These are phyloP conservation scores for Nicotiana otophora DNA, from an alignment of 257 asterid genomes.

Conservation along the genomic window DNA sequence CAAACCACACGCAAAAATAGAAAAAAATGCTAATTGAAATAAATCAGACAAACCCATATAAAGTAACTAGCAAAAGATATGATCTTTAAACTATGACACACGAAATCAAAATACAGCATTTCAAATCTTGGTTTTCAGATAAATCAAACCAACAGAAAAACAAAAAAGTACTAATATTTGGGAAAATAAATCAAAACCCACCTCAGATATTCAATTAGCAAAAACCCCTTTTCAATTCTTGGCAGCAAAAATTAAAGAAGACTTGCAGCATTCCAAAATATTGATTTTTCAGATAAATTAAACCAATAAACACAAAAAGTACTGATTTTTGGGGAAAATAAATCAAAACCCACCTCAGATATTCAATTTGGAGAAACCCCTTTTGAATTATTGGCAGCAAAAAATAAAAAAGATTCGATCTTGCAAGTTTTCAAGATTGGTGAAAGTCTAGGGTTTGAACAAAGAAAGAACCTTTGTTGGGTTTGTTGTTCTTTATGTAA, in stretches of 20 bases:
- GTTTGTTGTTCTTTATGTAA: not conserved
- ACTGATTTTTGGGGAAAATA: not conserved
- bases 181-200: not conserved
- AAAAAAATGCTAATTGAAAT: not conserved
- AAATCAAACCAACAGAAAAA: not conserved
- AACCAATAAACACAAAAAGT: not conserved
- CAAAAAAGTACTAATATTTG: not conserved
- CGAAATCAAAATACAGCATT: not conserved
- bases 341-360: slow-evolving; percentile 6
- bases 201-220: slow-evolving; percentile 6
- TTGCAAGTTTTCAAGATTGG: not conserved
- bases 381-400: not conserved
- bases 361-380: slow-evolving; percentile 8
- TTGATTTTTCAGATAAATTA: not conserved
- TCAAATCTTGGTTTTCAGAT: not conserved
- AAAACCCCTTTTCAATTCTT: not conserved
- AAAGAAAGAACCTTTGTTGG: not conserved
- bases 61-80: not conserved
- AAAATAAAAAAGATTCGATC: not conserved
- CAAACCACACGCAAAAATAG: not conserved
- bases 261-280: not conserved
- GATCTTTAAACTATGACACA: not conserved
- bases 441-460: slow-evolving; percentile 3
- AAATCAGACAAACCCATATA: not conserved
- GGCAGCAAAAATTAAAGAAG: not conserved